phyloP scores from a whole-genome alignment of 148 eudicot species.

The Pharnaceum exiguum region DNA sequence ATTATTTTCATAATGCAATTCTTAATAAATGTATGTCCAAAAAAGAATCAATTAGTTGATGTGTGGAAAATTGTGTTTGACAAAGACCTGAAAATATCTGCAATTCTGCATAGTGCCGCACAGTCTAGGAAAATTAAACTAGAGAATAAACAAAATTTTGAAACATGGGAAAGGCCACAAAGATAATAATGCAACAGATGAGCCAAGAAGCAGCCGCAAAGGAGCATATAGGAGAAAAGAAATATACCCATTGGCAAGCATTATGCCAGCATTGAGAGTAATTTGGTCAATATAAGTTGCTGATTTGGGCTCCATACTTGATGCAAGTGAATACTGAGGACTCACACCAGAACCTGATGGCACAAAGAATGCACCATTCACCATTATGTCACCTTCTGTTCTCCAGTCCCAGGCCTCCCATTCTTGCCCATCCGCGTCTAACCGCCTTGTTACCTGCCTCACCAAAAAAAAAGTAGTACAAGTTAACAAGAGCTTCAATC shows the following conservation, averaged over 20 bases:
- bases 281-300: conserved; percentile 63
- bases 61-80: not conserved
- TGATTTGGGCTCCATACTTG: conserved; percentile 67
- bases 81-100: conserved; percentile 13
- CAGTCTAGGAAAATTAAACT: not conserved
- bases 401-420: conserved; percentile 90
- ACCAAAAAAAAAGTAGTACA: not conserved
- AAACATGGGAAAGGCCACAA: not conserved
- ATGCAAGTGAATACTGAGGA: conserved; percentile 44
- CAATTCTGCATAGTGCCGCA: not conserved
- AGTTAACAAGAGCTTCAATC: not conserved
- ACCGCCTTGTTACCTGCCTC: conserved; percentile 64
- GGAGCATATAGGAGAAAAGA: conserved; percentile 6
- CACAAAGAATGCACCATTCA: conserved; percentile 85
- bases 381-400: conserved; percentile 75
- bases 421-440: conserved; percentile 40
- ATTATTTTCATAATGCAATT: not conserved
- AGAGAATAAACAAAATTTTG: conserved; percentile 1
- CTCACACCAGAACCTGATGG: conserved; percentile 67
- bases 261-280: conserved; percentile 62
- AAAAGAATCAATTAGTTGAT: conserved; percentile 1
- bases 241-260: conserved; percentile 41
- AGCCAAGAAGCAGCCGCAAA: not conserved
- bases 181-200: conserved; percentile 1
- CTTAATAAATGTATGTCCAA: not conserved